These are phyloP conservation scores for Aspergillus fischeri DNA, from an alignment of 2,329 filamentous ascomycete species.

Conservation along the genomic window DNA sequence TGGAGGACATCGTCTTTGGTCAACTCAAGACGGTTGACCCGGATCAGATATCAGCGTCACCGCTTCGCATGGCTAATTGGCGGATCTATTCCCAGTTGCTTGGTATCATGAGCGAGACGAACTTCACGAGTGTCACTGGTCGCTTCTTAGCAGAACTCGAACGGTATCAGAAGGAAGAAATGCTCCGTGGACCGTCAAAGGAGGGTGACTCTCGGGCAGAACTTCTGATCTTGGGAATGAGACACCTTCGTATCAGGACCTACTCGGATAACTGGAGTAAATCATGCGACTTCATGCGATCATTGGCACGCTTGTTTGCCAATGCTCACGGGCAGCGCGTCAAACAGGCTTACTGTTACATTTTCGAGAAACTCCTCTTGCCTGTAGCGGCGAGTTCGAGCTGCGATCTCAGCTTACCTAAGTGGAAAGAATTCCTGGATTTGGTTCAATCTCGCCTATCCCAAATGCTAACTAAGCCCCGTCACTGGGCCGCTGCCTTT, in stretches of 20 bases:
- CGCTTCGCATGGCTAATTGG: slow-evolving; percentile 90
- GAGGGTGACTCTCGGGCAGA: slow-evolving; percentile 79
- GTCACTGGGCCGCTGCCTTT: slow-evolving; percentile 86
- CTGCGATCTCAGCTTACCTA: slow-evolving; percentile 71
- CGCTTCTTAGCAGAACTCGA: slow-evolving; percentile 81
- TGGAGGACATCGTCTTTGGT: slow-evolving; percentile 95
- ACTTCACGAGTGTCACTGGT: slow-evolving; percentile 77
- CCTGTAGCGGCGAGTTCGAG: slow-evolving; percentile 79
- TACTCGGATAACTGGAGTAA: slow-evolving; percentile 73
- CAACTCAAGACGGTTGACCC: slow-evolving; percentile 86
- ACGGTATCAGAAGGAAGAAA: slow-evolving; percentile 69
- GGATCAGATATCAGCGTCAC: slow-evolving; percentile 66
- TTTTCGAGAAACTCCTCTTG: slow-evolving; percentile 79
- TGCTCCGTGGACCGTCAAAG: slow-evolving; percentile 40
- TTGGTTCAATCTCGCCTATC: slow-evolving; percentile 72
- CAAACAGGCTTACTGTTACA: slow-evolving; percentile 91
- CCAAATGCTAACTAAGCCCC: slow-evolving; percentile 84
- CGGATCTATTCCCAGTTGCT: slow-evolving; percentile 87
- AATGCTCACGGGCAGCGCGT: slow-evolving; percentile 82
- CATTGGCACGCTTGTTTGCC: slow-evolving; percentile 75
- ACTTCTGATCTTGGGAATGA: slow-evolving; percentile 85
- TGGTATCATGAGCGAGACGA: slow-evolving; percentile 92
- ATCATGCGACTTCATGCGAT: slow-evolving; percentile 83
- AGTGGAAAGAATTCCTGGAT: slow-evolving; percentile 82
- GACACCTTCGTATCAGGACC: slow-evolving; percentile 74